Evolutionary conservation across 768 basidiomycete genomes (phyloP).

Genomic region (Suillus subaureus): DNA sequence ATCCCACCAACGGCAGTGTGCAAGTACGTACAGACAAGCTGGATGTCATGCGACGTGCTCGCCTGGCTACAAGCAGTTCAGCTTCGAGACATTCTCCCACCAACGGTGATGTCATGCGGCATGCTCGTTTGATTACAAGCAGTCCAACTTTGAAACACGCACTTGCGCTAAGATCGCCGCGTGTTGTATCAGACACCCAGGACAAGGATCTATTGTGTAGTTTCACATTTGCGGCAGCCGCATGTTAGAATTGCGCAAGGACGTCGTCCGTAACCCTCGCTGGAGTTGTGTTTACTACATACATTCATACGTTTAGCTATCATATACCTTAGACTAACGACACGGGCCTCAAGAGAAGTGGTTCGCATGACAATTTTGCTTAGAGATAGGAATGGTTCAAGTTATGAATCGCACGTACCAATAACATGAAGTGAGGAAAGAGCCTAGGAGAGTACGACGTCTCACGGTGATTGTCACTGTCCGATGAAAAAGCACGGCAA

Average conservation of each 20-base stretch:
- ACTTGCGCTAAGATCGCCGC: too few relatives aligned
- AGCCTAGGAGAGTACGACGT: background rate
- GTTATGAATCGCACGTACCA: background rate
- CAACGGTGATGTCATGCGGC: background rate
- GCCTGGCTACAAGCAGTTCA: background rate
- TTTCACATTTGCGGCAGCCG: background rate
- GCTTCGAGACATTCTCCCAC: background rate
- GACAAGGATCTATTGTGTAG: background rate
- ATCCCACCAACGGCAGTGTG: background rate
- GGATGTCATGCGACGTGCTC: background rate
- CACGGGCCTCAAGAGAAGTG: background rate
- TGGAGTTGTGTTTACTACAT: background rate
- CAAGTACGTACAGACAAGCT: background rate
- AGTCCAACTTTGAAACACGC: background rate
- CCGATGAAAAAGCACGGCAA: background rate
- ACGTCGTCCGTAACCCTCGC: background rate
- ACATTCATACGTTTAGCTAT: background rate
- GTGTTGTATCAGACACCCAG: background rate
- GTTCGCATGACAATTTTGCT: background rate
- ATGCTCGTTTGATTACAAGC: background rate
- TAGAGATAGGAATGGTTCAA: background rate
- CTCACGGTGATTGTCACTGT: background rate
- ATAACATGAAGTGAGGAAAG: background rate
- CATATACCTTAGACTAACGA: background rate
- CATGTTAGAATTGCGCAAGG: background rate